Conservation (phyloP, 352 stramenopile genomes). For the Salisapilia sapeloensis region DNA sequence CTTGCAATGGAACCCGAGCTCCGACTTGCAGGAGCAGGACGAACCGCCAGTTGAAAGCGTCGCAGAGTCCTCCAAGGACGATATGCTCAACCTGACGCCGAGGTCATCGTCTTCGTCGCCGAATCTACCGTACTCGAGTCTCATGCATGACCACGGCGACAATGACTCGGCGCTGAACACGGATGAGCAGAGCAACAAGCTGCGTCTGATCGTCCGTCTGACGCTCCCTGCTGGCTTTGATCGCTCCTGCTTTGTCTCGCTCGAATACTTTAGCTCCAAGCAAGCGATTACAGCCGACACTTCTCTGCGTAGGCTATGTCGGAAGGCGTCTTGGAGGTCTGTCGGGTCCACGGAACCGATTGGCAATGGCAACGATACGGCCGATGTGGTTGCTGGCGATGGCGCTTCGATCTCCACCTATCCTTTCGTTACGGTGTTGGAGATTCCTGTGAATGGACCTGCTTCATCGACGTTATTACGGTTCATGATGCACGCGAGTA, state of each 20-base stretch:
- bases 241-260: conserved; percentile 63
- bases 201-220: conserved; percentile 66
- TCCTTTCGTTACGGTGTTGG: conserved; percentile 72
- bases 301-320: conserved; percentile 30
- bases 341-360: conserved; percentile 71
- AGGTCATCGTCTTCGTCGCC: conserved; percentile 58
- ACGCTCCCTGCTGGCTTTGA: conserved; percentile 67
- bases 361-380: conserved; percentile 29
- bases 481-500: conserved; percentile 73
- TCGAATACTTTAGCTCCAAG: conserved; percentile 72
- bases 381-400: conserved; percentile 39
- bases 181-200: conserved; percentile 64
- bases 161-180: conserved; percentile 59
- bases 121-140: conserved; percentile 71
- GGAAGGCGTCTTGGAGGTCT: conserved; percentile 55
- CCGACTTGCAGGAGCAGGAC: conserved; percentile 29
- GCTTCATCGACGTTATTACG: conserved; percentile 72
- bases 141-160: conserved; percentile 51
- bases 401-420: conserved; percentile 44
- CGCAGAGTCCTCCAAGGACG: conserved; percentile 56
- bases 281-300: conserved; percentile 29
- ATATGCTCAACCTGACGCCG: conserved; percentile 73
- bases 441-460: conserved; percentile 62
- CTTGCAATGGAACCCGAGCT: conserved; percentile 75
- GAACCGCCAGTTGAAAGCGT: conserved; percentile 35